Evolutionary conservation across 2,329 filamentous ascomycete genomes (phyloP).

Genomic region (Ophiosphaerella narmari): DNA sequence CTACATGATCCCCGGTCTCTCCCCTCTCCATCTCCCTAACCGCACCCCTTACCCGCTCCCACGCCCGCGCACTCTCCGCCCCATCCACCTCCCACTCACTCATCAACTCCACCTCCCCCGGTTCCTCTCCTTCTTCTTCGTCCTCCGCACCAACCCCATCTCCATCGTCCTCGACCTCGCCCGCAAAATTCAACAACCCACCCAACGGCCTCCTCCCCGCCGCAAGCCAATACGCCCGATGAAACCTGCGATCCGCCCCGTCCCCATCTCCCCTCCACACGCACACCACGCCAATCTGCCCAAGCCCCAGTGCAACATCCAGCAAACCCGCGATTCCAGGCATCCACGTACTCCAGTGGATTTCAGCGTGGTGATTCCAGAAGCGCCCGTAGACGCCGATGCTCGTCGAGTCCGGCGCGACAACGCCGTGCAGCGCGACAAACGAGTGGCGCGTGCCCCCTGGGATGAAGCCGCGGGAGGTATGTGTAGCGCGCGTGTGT

Average conservation of each 20-base stretch:
- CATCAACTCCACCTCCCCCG: too few relatives aligned
- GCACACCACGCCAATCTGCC: conserved; percentile 8
- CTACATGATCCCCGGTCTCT: neutral
- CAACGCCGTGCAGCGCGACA: conserved; percentile 36
- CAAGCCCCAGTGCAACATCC: neutral
- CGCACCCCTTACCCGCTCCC: neutral
- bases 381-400: conserved; percentile 31
- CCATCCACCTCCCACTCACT: neutral
- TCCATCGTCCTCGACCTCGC: conserved; percentile 9
- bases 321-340: conserved; percentile 9
- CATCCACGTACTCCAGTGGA: conserved; percentile 33
- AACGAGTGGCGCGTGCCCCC: conserved; percentile 20
- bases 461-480: conserved; percentile 29
- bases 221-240: conserved; percentile 35
- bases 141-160: neutral
- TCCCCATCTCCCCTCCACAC: conserved; percentile 19
- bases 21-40: neutral
- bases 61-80: too few relatives aligned
- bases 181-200: conserved; percentile 16
- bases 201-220: conserved; percentile 21
- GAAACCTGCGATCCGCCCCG: conserved; percentile 28
- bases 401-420: conserved; percentile 13
- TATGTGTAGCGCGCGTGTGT: conserved; percentile 23
- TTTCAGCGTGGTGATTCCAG: conserved; percentile 19
- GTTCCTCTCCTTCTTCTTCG: neutral